A percentile compares a stretch with the other conserved stretches of the same genome.
phyloP scores from a whole-genome alignment of 805 yeast species.

The Candida insectorum region DNA sequence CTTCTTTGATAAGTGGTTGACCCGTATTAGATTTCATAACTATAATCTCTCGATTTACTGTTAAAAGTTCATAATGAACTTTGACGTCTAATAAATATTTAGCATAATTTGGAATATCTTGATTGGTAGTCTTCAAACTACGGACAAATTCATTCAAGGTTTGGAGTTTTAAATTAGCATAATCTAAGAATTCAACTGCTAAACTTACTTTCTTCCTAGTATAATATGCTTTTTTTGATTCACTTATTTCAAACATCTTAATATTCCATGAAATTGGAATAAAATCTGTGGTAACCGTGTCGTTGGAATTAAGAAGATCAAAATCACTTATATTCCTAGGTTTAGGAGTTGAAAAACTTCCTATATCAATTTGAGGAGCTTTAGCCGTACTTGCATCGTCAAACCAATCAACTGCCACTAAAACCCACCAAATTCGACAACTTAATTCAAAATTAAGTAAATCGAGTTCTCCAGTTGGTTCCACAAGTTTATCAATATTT shows the following conservation, averaged over 20 bases:
- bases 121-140: neutral
- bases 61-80: neutral
- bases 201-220: too few relatives aligned
- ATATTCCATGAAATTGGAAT: conserved; percentile 14
- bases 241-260: conserved; percentile 17
- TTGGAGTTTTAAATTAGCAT: neutral
- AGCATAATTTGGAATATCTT: neutral
- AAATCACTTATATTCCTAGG: conserved; percentile 17
- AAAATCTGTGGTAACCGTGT: conserved; percentile 17
- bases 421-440: conserved; percentile 24
- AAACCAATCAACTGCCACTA: conserved; percentile 29
- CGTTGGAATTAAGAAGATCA: conserved; percentile 8
- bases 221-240: conserved; percentile 22
- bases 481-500: conserved; percentile 15
- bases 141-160: neutral
- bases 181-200: too few relatives aligned
- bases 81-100: conserved; percentile 3
- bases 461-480: conserved; percentile 5
- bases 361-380: conserved; percentile 15
- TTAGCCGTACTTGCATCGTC: conserved; percentile 19
- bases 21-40: neutral
- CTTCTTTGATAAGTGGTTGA: conserved; percentile 3
- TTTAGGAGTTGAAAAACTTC: conserved; percentile 18
- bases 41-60: too few relatives aligned
- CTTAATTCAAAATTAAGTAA: conserved; percentile 12